Base-by-base conservation (phyloP, 2,329 filamentous ascomycete species). In the Aspergillus ochraceoroseus region DNA sequence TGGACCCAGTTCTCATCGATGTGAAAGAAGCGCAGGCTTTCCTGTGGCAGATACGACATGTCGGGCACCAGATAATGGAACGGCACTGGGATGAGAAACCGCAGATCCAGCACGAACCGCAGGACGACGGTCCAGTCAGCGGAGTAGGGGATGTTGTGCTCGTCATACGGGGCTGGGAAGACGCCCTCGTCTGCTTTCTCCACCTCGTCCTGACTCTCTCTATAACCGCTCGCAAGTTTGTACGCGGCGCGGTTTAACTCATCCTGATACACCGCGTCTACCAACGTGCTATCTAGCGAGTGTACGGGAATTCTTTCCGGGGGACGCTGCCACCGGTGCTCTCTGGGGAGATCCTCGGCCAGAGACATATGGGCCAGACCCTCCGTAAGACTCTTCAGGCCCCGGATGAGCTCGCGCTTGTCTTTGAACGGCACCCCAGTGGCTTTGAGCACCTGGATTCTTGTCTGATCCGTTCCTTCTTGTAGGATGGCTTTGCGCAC, bases 1-100 rank as follows among this genome's bases (percentile, higher is more conserved):
- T 70, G 64, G 0, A 66, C 46, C 71, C 71, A 74, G 36, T 61
- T 61, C 1, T 41, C 15, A 37, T 75, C 71, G 7, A 74, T 67
- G 23, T 58, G 42, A 54, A 74, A 74, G 55, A 72, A 70, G 0
- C 68, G 59, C 0, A 74, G 34, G 7, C 41, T 59, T 44, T 74
- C 71, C 3, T 23, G 29, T 0, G 52, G 61, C 0, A 74, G 49
- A 23, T 62, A 47, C 0, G 43, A 51, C 0, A 66, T 61, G 15
- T 73, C 70, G 0, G 59, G 32, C 3, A 73, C 47, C 2, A 72
- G 52, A 39, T 62, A 70, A 29, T 72, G 67, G 0, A 63, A 49
- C 0, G 70, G 70, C 0, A 73, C 54, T 0, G 55, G 54, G 0
- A 38, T 38, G 1, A 73, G 54, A 38, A 57, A 67, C 38, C 67